A percentile compares a stretch with the other conserved stretches of the same genome.
phyloP scores from a whole-genome alignment of 2,329 filamentous ascomycete species.

The Pleurostoma richardsiae region DNA sequence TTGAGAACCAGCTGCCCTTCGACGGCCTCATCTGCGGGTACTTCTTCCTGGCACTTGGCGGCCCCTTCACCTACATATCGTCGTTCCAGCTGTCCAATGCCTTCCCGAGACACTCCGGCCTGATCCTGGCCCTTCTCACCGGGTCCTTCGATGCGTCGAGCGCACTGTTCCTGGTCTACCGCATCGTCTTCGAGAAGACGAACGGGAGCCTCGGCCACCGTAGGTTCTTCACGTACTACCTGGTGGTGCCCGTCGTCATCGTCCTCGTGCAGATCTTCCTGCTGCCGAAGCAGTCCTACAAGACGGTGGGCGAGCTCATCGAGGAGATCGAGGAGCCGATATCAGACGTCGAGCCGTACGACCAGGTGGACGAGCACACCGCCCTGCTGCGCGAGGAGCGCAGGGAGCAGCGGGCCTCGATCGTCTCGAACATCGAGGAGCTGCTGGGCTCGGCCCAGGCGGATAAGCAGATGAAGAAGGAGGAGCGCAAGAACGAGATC shows the following conservation, averaged over 20 bases:
- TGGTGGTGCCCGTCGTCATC: slow-evolving; percentile 65
- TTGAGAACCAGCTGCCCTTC: slow-evolving; percentile 58
- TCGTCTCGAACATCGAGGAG: slow-evolving; percentile 67
- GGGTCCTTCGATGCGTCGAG: slow-evolving; percentile 82
- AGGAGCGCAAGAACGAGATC: slow-evolving; percentile 64
- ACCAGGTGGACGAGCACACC: slow-evolving; percentile 54
- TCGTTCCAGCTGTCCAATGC: slow-evolving; percentile 83
- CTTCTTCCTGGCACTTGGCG: slow-evolving; percentile 70
- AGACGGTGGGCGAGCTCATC: slow-evolving; percentile 79
- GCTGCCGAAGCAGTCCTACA: slow-evolving; percentile 74
- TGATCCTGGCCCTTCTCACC: slow-evolving; percentile 75
- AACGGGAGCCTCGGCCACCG: slow-evolving; percentile 52
- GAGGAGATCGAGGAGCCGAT: slow-evolving; percentile 58
- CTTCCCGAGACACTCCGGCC: slow-evolving; percentile 69
- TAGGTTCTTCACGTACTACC: slow-evolving; percentile 68
- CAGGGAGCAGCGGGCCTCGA: slow-evolving; percentile 53
- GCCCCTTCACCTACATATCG: slow-evolving; percentile 77
- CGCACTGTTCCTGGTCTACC: slow-evolving; percentile 71
- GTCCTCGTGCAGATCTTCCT: slow-evolving; percentile 61
- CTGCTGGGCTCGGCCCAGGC: slow-evolving; percentile 62
- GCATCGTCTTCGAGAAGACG: slow-evolving; percentile 57
- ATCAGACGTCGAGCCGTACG: slow-evolving; percentile 27
- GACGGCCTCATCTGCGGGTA: slow-evolving; percentile 75
- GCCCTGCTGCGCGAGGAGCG: slow-evolving; percentile 51
- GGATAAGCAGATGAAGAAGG: slow-evolving; percentile 57